Base-by-base conservation (phyloP, 116 monocot genomes). In the Papilionanthe hybrid region DNA sequence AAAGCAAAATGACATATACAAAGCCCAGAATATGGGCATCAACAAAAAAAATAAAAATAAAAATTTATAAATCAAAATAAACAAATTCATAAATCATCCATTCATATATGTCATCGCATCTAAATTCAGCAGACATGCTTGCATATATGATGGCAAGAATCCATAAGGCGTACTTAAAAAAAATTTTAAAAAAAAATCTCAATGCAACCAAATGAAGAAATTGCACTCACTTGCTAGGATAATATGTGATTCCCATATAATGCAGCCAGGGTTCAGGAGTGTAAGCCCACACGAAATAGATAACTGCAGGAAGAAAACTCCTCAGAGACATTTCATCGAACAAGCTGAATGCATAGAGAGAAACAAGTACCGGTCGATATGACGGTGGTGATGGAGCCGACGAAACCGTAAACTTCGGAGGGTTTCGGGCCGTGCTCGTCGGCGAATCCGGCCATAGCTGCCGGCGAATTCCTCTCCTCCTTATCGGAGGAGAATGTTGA, bases 341-440 rank as follows among this genome's bases (percentile, higher is more conserved):
- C 28, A 76, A 27, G 81, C 55, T 25, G 66, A 74, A 8, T 5
- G 43, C 2, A 19, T 5, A 55, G 2, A 5, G 22, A 75, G 42
- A 50, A 32, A 30, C 2, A 72, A 1, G 25, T 27, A 89, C 92
- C 91, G 1, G 98, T 88, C 75, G 94, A 86, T 72, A 98, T 84
- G 72, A 91, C 87, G 66, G 94, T 91, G 74, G 94, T 91, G 85
- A 98, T 98, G 63, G 93, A 91, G 15, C 98, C 98, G 53, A 98
- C 98, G 72, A 98, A 94, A 19, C 98, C 98, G 75, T 98, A 94
- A n/a, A 98, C 94, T 85, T 98, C 98, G 5, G 93, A 86, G 55
- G 93, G 90, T 80, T 98, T 98, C 18, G 94, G 86, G 10, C 98
- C 94, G 10, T 86, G 86, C 43, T 89, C 82, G 32, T 23, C 66